Conservation (phyloP, 2,329 filamentous ascomycete species). For the Penicillium aurantiogriseum region DNA sequence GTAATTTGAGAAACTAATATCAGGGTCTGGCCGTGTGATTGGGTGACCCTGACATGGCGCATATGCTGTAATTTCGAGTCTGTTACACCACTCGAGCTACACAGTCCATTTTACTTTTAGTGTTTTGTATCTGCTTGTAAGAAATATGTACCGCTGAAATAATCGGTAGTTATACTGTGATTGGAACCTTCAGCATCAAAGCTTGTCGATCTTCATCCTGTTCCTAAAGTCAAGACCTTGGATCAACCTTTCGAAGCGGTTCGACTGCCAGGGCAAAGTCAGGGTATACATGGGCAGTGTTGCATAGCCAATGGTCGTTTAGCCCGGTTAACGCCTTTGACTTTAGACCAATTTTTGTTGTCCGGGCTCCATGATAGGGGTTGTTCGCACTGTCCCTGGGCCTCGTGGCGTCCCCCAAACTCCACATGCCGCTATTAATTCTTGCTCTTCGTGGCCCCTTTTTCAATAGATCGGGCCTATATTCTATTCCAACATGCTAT, state of each 20-base stretch:
- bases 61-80: not conserved
- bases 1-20: not conserved
- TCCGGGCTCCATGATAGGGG: constrained; percentile 21
- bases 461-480: constrained; percentile 11
- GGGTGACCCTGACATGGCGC: constrained; percentile 4
- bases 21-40: constrained; percentile 1
- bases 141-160: not conserved
- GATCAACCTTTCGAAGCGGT: constrained; percentile 6
- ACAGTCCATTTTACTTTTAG: not conserved
- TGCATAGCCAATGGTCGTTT: constrained; percentile 1
- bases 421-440: constrained; percentile 21
- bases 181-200: not conserved
- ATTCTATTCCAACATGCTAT: constrained; percentile 8
- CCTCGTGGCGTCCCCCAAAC: constrained; percentile 22
- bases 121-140: not conserved
- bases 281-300: not conserved
- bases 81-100: not conserved
- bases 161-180: not conserved
- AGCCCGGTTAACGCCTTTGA: not conserved
- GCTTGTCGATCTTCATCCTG: constrained; percentile 15
- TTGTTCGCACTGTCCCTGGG: not conserved
- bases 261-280: constrained; percentile 4
- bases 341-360: not conserved
- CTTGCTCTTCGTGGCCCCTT: constrained; percentile 9
- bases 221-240: constrained; percentile 12